Conservation (phyloP, 257 asterid genomes). For the Solanum lignicaule region DNA sequence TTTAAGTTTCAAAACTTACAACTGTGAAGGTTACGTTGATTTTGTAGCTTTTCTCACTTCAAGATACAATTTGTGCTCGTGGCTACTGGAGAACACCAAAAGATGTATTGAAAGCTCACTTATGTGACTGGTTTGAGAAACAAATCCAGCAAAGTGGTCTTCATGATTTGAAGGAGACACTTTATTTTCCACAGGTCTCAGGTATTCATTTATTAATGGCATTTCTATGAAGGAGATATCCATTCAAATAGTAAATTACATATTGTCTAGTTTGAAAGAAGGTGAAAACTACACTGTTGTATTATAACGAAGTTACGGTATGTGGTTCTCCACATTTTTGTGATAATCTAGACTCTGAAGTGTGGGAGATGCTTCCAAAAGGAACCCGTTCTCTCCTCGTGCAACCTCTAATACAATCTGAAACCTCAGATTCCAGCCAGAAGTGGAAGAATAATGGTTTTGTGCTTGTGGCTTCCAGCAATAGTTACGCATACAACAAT, state of each 20-base stretch:
- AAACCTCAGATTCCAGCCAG: conserved; percentile 9
- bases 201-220: conserved; percentile 22
- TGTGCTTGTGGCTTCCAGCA: conserved; percentile 65
- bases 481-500: conserved; percentile 51
- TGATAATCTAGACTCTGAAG: conserved; percentile 30
- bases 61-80: conserved; percentile 66
- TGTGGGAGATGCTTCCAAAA: conserved; percentile 58
- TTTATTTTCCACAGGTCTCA: conserved; percentile 51
- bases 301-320: background rate
- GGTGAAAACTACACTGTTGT: background rate
- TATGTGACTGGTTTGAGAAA: conserved; percentile 45
- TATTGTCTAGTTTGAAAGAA: background rate
- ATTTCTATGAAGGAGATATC: background rate
- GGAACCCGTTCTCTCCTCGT: conserved; percentile 66
- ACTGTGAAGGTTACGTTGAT: background rate
- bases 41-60: conserved; percentile 54
- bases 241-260: background rate
- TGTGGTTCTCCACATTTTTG: background rate
- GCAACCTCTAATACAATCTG: conserved; percentile 43
- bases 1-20: background rate
- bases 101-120: conserved; percentile 37
- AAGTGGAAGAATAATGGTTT: conserved; percentile 37
- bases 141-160: conserved; percentile 46
- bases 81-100: conserved; percentile 81
- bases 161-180: conserved; percentile 40